phyloP scores from a whole-genome alignment of 257 asterid genomes.

The Plantago major region DNA sequence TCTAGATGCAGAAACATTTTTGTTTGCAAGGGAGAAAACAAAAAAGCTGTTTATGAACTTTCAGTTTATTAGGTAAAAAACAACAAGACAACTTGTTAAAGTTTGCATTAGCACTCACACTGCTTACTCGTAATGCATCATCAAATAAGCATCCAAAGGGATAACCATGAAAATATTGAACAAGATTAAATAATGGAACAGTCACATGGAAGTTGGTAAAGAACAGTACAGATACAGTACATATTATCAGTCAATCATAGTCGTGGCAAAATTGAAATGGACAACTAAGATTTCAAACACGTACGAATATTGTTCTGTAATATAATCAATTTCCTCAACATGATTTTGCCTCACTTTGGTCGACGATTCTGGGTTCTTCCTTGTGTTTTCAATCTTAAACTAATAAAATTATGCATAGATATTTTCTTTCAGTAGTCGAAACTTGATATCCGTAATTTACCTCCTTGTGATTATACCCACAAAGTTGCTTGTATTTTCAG shows the following conservation, averaged over 20 bases:
- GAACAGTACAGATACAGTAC: background rate
- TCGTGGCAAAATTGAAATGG: conserved; percentile 1
- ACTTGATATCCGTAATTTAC: too few species aligned
- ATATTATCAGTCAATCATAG: conserved; percentile 11
- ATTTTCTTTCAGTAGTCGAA: too few species aligned
- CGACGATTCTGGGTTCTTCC: conserved; percentile 16
- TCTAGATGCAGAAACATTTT: too few species aligned
- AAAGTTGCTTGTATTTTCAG: too few species aligned
- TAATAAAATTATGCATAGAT: too few species aligned
- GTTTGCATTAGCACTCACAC: too few species aligned
- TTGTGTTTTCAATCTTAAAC: background rate
- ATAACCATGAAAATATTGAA: background rate
- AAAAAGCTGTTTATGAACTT: too few species aligned
- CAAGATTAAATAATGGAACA: background rate
- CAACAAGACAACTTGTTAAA: too few species aligned
- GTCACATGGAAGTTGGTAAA: background rate
- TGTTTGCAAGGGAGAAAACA: too few species aligned
- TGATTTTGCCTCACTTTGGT: conserved; percentile 9
- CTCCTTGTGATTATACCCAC: too few species aligned
- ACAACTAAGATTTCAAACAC: conserved; percentile 12
- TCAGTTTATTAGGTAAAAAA: too few species aligned
- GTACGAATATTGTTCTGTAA: background rate
- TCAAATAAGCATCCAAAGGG: background rate
- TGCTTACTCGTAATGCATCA: too few species aligned
- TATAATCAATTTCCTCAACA: background rate